A percentile compares a stretch with the other conserved stretches of the same genome.
These are phyloP conservation scores for Crithidia thermophila DNA, from an alignment of 208 protist genomes.

Conservation along the genomic window DNA sequence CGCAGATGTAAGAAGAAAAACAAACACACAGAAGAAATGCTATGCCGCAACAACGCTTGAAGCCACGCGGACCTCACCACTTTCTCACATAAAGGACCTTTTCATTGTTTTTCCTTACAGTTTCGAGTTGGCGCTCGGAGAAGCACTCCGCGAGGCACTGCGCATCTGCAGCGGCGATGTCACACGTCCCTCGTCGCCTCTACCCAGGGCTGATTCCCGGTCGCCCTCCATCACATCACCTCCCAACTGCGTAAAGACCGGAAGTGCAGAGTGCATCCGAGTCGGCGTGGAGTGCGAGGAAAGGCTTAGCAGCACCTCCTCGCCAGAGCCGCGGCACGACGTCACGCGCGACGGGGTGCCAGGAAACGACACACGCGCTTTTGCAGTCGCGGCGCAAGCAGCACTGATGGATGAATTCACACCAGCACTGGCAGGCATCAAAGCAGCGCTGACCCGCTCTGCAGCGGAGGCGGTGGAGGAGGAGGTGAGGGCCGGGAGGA, in stretches of 20 bases:
- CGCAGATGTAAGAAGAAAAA: background rate
- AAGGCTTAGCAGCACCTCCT: constrained; percentile 29
- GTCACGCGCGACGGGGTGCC: background rate
- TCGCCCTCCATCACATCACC: no score
- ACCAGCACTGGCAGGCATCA: no score
- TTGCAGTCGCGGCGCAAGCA: background rate
- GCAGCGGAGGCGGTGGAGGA: background rate
- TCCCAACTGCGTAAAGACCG: background rate
- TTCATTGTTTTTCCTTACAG: background rate
- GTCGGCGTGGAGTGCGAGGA: constrained; percentile 22
- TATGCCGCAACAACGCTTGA: no score
- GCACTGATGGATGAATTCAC: no score
- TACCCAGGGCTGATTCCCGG: no score
- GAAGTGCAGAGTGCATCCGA: background rate
- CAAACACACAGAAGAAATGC: background rate
- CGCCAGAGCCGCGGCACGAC: constrained; percentile 29
- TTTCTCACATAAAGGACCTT: no score
- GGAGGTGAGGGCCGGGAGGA: background rate
- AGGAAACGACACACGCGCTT: constrained; percentile 4
- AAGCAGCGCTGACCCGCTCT: background rate
- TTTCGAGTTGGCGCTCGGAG: constrained; percentile 13
- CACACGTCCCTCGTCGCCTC: background rate
- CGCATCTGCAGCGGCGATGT: background rate
- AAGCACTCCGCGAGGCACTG: constrained; percentile 1
- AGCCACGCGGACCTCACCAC: no score